Evolutionary conservation across 2,329 filamentous ascomycete genomes (phyloP).

Genomic region (Penicillium glabrum): DNA sequence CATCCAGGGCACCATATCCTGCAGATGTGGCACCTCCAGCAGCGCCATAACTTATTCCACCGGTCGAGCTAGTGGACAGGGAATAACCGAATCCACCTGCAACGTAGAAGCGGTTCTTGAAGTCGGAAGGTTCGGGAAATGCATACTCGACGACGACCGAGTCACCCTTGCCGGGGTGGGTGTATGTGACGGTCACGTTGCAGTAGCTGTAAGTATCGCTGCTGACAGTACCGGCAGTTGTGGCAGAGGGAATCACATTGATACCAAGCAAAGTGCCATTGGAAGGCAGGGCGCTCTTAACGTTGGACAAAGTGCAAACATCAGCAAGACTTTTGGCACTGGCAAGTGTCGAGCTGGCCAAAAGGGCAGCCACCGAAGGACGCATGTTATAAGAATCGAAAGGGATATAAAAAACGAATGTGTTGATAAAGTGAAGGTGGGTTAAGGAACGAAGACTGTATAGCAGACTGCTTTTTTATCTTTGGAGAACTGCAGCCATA

Average conservation of each 20-base stretch:
- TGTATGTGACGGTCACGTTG: conserved; percentile 47
- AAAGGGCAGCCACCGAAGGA: neutral
- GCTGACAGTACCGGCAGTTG: conserved; percentile 37
- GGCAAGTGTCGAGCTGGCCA: conserved; percentile 26
- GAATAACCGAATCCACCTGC: conserved; percentile 47
- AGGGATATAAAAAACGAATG: no score
- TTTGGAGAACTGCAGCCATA: no score
- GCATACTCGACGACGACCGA: conserved; percentile 37
- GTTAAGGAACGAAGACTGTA: no score
- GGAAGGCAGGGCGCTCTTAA: conserved; percentile 44
- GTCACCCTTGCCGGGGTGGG: conserved; percentile 44
- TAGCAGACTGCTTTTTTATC: no score
- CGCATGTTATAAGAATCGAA: no score
- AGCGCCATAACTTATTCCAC: conserved; percentile 45
- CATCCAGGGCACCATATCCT: conserved; percentile 45
- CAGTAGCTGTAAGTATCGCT: conserved; percentile 31
- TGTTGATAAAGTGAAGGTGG: no score
- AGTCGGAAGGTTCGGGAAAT: conserved; percentile 36
- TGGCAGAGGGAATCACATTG: conserved; percentile 40
- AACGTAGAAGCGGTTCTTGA: conserved; percentile 46
- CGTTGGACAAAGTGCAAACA: conserved; percentile 44
- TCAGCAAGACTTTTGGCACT: conserved; percentile 38
- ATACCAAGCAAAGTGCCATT: conserved; percentile 45
- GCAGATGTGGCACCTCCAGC: conserved; percentile 43
- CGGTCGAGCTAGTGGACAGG: conserved; percentile 35